Evolutionary conservation across 1,284 basidiomycete species (phyloP), one percentile per base, ranked within the genome.

Genomic region (Melanopsichium pennsylvanicum): DNA sequence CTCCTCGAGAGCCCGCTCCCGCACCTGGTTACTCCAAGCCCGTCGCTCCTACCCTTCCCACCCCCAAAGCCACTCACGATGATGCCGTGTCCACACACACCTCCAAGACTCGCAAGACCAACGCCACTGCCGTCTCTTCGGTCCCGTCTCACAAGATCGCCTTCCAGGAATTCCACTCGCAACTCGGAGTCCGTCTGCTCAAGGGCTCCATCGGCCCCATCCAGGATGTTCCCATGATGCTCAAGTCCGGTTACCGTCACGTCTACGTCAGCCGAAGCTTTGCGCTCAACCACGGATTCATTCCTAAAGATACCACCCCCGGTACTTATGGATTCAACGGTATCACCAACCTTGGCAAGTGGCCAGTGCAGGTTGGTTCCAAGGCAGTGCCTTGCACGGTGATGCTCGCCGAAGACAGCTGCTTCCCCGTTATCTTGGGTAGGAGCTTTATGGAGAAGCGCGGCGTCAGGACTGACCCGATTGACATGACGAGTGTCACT

Each of bases 251-350:
- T 5, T 91, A 98, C 82, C 86, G 92, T 22, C 89, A 95, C 76
- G 93, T 97, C 49, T 98, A 98, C 82, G 89, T 98, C 60, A 95
- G 93, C 18, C 87, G 95, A 59, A 89, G 90, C 78, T 98, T 98
- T 80, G 96, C 95, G 0, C 84, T 90, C 64, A 87, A 88, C 73
- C 88, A 97, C 81, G 90, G 90, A 1, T 93, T 98, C 79, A 91
- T 97, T 63, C 91, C 92, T 12, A 84, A 85, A 31, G 91, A 94
- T 70, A 90, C 93, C 25, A 82, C 82, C 4, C 83, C 82, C 3
- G 77, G 76, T 33, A 79, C 79, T 40, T 93, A 93, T 75, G 93
- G 92, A 18, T 94, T 93, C 78, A 86, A 88, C 33, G 91, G 92
- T 18, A 82, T 83, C 70, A 82, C 82, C 48, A 91, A 83, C 84